These are phyloP conservation scores for Torulaspora microellipsoides DNA, from an alignment of 805 yeast genomes.

Conservation along the genomic window DNA sequence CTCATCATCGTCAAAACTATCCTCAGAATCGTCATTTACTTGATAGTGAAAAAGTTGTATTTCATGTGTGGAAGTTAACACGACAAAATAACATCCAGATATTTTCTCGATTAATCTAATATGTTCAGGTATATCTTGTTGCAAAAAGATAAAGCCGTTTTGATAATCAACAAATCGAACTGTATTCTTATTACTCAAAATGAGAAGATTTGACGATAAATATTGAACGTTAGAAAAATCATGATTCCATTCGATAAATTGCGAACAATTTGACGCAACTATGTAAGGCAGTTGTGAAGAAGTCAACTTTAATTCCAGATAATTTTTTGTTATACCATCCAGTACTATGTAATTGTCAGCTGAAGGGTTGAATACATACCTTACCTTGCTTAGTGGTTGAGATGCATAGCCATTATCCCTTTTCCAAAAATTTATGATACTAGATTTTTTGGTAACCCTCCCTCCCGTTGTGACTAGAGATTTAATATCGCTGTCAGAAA, in stretches of 20 bases:
- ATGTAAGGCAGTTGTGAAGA: constrained; percentile 11
- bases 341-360: constrained; percentile 13
- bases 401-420: constrained; percentile 1
- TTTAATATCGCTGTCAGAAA: constrained; percentile 2
- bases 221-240: constrained; percentile 17
- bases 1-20: constrained; percentile 13
- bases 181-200: constrained; percentile 15
- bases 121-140: constrained; percentile 20
- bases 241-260: constrained; percentile 21
- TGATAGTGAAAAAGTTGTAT: constrained; percentile 22
- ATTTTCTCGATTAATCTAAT: constrained; percentile 19
- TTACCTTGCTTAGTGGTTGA: constrained; percentile 1
- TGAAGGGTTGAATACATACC: constrained; percentile 19
- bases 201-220: constrained; percentile 19
- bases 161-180: constrained; percentile 27
- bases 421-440: constrained; percentile 21
- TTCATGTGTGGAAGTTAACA: constrained; percentile 21
- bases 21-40: constrained; percentile 23
- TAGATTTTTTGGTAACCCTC: constrained; percentile 18
- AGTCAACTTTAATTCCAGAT: constrained; percentile 13
- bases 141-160: constrained; percentile 27
- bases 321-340: constrained; percentile 20
- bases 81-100: constrained; percentile 18
- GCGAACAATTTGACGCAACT: constrained; percentile 14
- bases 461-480: constrained; percentile 11